phyloP scores from a whole-genome alignment of 176 grass and related monocot genomes.

The Raddia distichophylla region DNA sequence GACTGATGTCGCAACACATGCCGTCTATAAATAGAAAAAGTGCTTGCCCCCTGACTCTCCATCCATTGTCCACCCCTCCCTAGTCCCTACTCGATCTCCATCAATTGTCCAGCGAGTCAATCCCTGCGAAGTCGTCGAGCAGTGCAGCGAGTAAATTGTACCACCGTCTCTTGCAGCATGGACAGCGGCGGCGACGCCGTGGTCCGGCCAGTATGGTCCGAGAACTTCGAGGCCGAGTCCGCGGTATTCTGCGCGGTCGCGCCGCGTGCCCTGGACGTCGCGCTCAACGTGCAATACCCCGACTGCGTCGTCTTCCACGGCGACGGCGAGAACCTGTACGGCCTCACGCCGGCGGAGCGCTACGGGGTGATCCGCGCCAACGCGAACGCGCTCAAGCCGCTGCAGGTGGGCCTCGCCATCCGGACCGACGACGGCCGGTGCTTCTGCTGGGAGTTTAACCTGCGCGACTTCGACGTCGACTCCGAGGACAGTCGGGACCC shows the following conservation, averaged over 20 bases:
- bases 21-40: too few species aligned
- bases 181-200: neutral
- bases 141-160: too few species aligned
- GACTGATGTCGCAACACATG: too few species aligned
- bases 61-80: too few species aligned
- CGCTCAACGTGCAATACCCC: constrained; percentile 30
- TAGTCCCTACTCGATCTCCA: too few species aligned
- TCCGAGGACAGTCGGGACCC: neutral
- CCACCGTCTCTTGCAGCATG: too few species aligned
- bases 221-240: neutral
- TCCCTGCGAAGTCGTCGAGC: too few species aligned
- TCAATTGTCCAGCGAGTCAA: too few species aligned
- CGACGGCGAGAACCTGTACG: neutral
- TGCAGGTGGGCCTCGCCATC: neutral
- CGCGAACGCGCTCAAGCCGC: neutral
- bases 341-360: neutral
- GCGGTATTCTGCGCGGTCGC: neutral
- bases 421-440: neutral
- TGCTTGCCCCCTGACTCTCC: too few species aligned
- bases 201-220: neutral
- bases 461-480: constrained; percentile 20
- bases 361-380: constrained; percentile 3
- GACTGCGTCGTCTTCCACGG: constrained; percentile 22
- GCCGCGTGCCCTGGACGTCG: neutral
- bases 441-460: constrained; percentile 15